Evolutionary conservation across 176 grass and related monocot species (phyloP), one percentile per base, ranked within the genome.

Genomic region (Miscanthus lutarioriparius): DNA sequence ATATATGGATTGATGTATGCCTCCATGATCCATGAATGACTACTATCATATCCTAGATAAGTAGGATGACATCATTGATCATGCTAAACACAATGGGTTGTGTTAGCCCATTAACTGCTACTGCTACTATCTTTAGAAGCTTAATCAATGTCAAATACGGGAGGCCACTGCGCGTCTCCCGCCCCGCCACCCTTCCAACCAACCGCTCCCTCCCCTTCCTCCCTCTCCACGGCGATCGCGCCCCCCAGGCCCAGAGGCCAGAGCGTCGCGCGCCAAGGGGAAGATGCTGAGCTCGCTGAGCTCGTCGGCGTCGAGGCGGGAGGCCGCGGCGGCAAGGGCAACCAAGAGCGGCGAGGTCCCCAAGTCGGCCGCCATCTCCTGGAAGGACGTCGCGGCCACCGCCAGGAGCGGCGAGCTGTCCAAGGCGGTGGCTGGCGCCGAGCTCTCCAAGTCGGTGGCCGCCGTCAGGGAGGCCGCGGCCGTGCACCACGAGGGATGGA

Each of bases 401-500:
- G 37, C 81, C 69, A 33, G n/a, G 69, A 82, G 15, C 76, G 76
- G 59, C 59, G 76, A 79, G 76, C 56, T 78, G 56, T 78, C 76
- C 76, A 78, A 78, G 76, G 76, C 36, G 56, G 75, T 27, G 54
- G n/a, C 35, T n/a, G 54, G 54, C 32, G 32, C 20, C 79, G 79
- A 81, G 79, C 32, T 82, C 32, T 20, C 79, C 79, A 82, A 71
- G 79, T 66, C 66, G 48, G 79, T 71, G 33, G n/a, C 80, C 33
- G 66, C 79, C 66, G 79, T 71, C 48, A 56, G 79, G 79, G 79
- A 82, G 48, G 66, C 79, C 48, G 79, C 79, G 4, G 79, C 67
- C n/a, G 87, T 90, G 73, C 82, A 87, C 33, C 71, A 80, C 53
- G 87, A 94, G 77, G 92, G 92, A 14, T 94, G 90, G 92, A 74